These are phyloP conservation scores for Chaetomium sp. DNA, from an alignment of 2,329 filamentous ascomycete genomes.

Conservation along the genomic window DNA sequence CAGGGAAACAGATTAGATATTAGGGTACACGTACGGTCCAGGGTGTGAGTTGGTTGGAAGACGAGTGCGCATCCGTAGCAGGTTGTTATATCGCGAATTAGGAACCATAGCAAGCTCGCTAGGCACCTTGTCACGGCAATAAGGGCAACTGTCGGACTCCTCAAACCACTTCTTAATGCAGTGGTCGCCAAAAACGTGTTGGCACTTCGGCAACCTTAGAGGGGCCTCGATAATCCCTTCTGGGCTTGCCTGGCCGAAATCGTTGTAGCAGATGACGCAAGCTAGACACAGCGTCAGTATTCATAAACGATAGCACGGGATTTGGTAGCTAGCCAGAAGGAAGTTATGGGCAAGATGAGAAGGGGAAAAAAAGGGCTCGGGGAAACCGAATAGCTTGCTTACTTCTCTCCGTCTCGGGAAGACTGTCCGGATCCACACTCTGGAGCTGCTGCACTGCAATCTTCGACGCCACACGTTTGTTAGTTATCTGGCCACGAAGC, in stretches of 20 bases:
- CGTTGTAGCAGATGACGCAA: constrained; percentile 60
- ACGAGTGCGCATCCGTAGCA: constrained; percentile 2
- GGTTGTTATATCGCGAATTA: constrained; percentile 6
- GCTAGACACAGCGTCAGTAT: constrained; percentile 30
- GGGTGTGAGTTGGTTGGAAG: neutral
- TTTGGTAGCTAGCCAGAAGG: too few species aligned
- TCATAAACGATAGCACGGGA: too few species aligned
- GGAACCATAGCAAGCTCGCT: constrained; percentile 34
- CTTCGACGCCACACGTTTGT: constrained; percentile 43
- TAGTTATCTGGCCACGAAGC: constrained; percentile 38
- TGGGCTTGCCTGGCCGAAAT: constrained; percentile 50
- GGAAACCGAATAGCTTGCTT: constrained; percentile 22
- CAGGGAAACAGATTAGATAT: too few species aligned
- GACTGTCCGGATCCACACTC: constrained; percentile 38
- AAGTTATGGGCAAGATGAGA: neutral
- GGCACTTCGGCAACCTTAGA: constrained; percentile 54
- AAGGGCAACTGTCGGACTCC: constrained; percentile 56
- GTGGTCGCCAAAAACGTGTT: constrained; percentile 57
- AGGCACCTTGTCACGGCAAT: constrained; percentile 56
- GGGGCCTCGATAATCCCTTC: constrained; percentile 53
- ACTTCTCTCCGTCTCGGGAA: constrained; percentile 45
- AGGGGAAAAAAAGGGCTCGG: neutral
- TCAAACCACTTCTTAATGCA: constrained; percentile 62
- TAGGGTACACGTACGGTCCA: neutral
- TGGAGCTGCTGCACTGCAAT: constrained; percentile 41